Evolutionary conservation across 768 basidiomycete genomes (phyloP), one percentile per base, ranked within the genome.

Genomic region (Postia placenta): DNA sequence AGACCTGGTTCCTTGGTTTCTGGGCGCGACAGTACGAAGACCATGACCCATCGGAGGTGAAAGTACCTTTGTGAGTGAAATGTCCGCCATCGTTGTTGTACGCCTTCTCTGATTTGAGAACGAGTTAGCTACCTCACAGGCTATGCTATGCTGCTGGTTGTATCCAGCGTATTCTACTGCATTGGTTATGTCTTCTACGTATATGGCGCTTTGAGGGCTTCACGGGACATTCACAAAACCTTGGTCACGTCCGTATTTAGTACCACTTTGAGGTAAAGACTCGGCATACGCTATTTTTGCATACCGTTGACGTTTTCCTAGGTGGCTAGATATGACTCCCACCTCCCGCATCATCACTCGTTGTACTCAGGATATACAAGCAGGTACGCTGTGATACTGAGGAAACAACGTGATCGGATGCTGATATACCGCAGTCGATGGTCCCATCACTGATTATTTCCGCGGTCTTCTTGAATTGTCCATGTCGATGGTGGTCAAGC

Each of bases 361-460:
- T 46, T 80, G 79, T 61, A 86, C 84, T 1, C 79, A 84, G 48
- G 85, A 87, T 59, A 83, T 86, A 23, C 66, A 64, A 27, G 59
- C 65, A 11, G 48, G 66, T 66, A 49, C 22, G 61, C 42, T 5
- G 7, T 36, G 22, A 27, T 44, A 12, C 20, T 14, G 24, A 17
- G 15, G 15, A 28, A 33, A 5, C 19, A 38, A 22, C 15, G 12
- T n/a, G 11, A 7, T 27, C 11, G 28, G 12, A 24, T 35, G 28
- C 27, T 12, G 11, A 20, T 15, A 5, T 44, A n/a, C 23, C 15
- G 6, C 17, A 3, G n/a, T 14, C 15, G 73, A 74, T 51, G 67
- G 65, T 12, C 65, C 61, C 1, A 48, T 70, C 25, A 52, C 60
- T 3, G 49, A 56, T 23, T 44, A 36, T 24, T 58, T 74, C 27